phyloP scores from a whole-genome alignment of 2,329 filamentous ascomycete species.

The Malbranchea cinnamomea region DNA sequence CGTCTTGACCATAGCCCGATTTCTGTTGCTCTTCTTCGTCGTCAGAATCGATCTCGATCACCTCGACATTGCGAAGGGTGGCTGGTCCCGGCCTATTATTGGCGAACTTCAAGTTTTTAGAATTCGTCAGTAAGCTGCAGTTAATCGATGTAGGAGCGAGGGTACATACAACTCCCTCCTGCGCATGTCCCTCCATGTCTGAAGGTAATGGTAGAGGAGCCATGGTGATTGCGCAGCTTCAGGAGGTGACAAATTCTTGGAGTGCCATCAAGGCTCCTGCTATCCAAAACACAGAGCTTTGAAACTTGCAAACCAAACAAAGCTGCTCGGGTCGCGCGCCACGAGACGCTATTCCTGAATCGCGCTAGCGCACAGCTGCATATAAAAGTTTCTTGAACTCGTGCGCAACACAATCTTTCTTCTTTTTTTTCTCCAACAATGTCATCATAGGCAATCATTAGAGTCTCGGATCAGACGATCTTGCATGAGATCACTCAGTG shows the following conservation, averaged over 20 bases:
- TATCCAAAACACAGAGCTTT: too few relatives aligned
- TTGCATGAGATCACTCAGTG: conserved; percentile 47
- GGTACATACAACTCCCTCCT: too few relatives aligned
- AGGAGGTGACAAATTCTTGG: too few relatives aligned
- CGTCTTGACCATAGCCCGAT: conserved; percentile 16
- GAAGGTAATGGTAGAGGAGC: conserved; percentile 25
- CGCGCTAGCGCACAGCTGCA: conserved; percentile 16
- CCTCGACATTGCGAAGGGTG: conserved; percentile 19
- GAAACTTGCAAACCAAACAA: too few relatives aligned
- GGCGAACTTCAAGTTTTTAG: too few relatives aligned
- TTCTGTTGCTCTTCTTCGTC: conserved; percentile 15
- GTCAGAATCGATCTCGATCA: conserved; percentile 26
- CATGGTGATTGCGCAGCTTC: too few relatives aligned
- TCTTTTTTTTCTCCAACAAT: conserved; percentile 38
- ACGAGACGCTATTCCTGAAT: conserved; percentile 16
- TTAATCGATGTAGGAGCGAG: too few relatives aligned
- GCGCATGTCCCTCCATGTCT: too few relatives aligned
- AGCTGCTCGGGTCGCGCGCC: too few relatives aligned
- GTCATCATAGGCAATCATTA: conserved; percentile 76
- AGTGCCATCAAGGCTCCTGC: too few relatives aligned
- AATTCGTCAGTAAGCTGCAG: too few relatives aligned
- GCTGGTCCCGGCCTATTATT: too few relatives aligned
- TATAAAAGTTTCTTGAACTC: conserved; percentile 15
- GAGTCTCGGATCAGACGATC: conserved; percentile 89
- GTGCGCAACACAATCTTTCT: conserved; percentile 18